These are phyloP conservation scores for Leccinum truebloodii DNA, from an alignment of 768 basidiomycete genomes.

Conservation along the genomic window DNA sequence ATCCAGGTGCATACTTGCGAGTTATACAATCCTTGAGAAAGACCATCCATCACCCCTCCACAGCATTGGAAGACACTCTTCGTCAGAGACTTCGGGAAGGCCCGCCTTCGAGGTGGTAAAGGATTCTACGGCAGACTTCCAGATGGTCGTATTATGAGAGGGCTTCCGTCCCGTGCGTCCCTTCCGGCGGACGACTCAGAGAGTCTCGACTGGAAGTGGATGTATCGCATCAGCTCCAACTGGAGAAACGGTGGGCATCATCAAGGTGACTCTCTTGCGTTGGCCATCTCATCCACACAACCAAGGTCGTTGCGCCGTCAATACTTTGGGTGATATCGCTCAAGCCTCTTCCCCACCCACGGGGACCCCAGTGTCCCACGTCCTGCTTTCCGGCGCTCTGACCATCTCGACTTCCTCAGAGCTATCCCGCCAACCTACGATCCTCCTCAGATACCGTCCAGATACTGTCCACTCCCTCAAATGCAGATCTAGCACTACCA, in stretches of 20 bases:
- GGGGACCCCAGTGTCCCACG: conserved; percentile 31
- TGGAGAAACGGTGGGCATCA: conserved; percentile 68
- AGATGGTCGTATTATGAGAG: conserved; percentile 59
- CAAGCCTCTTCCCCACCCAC: conserved; percentile 1
- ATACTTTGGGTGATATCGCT: conserved; percentile 30
- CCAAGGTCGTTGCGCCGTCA: conserved; percentile 64
- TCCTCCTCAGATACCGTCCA: conserved; percentile 24
- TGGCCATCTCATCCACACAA: conserved; percentile 23
- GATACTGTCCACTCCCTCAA: conserved; percentile 40
- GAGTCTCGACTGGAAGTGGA: conserved; percentile 74
- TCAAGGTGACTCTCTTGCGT: conserved; percentile 12
- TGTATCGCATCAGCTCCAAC: conserved; percentile 83
- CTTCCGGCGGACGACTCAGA: conserved; percentile 29
- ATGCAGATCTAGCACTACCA: conserved; percentile 41
- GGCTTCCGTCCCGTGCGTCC: conserved; percentile 54
- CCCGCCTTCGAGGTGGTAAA: conserved; percentile 64
- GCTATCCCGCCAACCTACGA: conserved; percentile 22
- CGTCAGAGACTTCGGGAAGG: conserved; percentile 61
- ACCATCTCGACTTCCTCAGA: conserved; percentile 58
- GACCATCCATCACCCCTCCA: conserved; percentile 19
- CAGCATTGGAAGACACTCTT: conserved; percentile 73
- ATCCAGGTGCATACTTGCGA: conserved; percentile 49
- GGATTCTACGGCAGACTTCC: conserved; percentile 53
- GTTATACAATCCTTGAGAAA: neutral
- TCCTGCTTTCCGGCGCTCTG: conserved; percentile 61